Evolutionary conservation across 225 moss, liverwort and hornwort genomes (phyloP).

Genomic region (Marchantia paleacea): DNA sequence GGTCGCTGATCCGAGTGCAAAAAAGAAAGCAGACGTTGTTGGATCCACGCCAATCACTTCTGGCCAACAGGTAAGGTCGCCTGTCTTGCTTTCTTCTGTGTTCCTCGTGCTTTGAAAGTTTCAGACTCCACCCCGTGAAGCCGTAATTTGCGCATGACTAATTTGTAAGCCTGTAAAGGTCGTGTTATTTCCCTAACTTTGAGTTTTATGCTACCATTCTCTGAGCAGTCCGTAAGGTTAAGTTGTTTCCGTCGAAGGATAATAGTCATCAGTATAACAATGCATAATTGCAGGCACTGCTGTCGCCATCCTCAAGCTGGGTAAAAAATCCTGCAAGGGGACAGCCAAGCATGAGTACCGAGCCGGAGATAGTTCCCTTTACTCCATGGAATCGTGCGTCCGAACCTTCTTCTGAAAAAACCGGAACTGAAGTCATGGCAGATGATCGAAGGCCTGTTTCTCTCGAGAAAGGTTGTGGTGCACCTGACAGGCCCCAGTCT

Average conservation of each 20-base stretch:
- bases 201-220: neutral
- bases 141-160: no score
- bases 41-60: neutral
- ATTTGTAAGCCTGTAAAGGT: no score
- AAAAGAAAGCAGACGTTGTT: neutral
- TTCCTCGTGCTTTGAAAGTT: no score
- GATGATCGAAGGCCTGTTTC: neutral
- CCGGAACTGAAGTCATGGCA: conserved; percentile 1
- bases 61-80: conserved; percentile 1
- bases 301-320: conserved; percentile 7
- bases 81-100: neutral
- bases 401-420: neutral
- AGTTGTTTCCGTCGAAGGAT: neutral
- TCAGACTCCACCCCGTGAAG: no score
- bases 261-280: neutral
- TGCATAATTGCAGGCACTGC: conserved; percentile 10
- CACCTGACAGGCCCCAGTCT: neutral
- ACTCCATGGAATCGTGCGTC: neutral
- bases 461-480: neutral
- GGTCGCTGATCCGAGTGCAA: conserved; percentile 1
- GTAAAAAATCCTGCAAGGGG: neutral
- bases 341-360: neutral
- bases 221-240: neutral
- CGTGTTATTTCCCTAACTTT: no score
- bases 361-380: neutral